Evolutionary conservation across 2,329 filamentous ascomycete genomes (phyloP).

Genomic region (Stylonectria norvegica): DNA sequence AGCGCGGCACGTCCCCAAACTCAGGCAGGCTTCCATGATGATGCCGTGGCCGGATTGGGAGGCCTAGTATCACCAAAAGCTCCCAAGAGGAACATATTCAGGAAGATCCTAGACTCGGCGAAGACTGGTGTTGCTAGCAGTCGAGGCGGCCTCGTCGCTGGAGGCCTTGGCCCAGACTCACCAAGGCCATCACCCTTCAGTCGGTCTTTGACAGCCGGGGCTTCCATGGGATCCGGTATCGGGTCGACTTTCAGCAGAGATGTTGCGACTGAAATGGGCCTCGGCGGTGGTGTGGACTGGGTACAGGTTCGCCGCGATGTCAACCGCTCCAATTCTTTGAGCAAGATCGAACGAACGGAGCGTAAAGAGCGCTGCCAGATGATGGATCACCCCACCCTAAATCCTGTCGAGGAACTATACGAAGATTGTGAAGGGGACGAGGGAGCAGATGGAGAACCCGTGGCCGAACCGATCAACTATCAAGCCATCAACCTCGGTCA

Average conservation of each 20-base stretch:
- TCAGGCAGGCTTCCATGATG: constrained; percentile 62
- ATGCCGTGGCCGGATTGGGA: constrained; percentile 67
- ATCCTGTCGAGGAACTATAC: constrained; percentile 84
- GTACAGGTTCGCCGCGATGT: constrained; percentile 96
- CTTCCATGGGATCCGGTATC: constrained; percentile 44
- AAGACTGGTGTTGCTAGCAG: constrained; percentile 91
- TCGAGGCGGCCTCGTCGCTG: constrained; percentile 74
- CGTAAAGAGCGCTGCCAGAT: constrained; percentile 87
- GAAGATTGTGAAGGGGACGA: constrained; percentile 88
- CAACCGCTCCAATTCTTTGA: constrained; percentile 90
- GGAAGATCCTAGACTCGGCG: constrained; percentile 89
- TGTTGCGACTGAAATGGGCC: constrained; percentile 66
- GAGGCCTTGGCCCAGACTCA: constrained; percentile 39
- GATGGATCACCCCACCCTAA: constrained; percentile 85
- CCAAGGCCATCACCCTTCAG: constrained; percentile 42
- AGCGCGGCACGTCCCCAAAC: constrained; percentile 56
- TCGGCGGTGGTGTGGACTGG: constrained; percentile 71
- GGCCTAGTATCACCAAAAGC: constrained; percentile 73
- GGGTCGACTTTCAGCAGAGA: constrained; percentile 43
- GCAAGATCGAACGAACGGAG: constrained; percentile 81
- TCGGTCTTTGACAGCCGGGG: constrained; percentile 38
- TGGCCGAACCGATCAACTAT: constrained; percentile 81
- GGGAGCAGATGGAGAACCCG: constrained; percentile 75
- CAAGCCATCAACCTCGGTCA: constrained; percentile 73
- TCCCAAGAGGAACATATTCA: constrained; percentile 88